Base-by-base conservation (phyloP, 768 basidiomycete species). In the Termitomyces sp. region DNA sequence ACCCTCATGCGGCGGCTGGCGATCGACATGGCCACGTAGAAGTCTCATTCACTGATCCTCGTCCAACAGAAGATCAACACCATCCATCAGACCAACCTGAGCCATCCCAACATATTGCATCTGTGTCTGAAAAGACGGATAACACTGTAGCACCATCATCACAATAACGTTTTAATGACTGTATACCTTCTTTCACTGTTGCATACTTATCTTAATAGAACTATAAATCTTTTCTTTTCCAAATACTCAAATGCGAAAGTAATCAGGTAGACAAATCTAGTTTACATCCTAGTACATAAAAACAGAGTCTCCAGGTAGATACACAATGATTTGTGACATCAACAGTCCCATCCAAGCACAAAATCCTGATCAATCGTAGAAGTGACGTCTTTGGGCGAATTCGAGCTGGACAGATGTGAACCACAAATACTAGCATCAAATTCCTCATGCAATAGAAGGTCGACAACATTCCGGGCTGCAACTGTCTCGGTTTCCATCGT, bases 401-500 rank as follows among this genome's bases (percentile, higher is more conserved):
- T 55, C 10, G 51, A 52, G 8, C 47, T 66, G 16, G 75, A 67
- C 39, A 73, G 62, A 55, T 66, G 61, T 23, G 76, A 68, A 34
- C 82, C 82, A 66, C 91, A 94, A 37, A 94, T 78, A n/a, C 85
- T 79, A 0, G 82, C 74, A 35, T 79, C 73, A 68, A 89, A 94
- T 63, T 86, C 80, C 32, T 93, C 88, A 34, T 81, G 78, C 21
- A 94, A 73, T 19, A 94, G 76, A 25, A 91, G 73, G 63, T 93
- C 91, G 46, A 92, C 90, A 39, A 88, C 78, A 67, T 95, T 94
- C 32, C 92, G 83, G 0, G 90, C 83, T 0, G 91, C 79, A 32
- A 96, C 69, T 0, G 91, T 93, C 71, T 94, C 86, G 0, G 94
- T 95, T 70, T 98, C 95, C 95, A 98, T 97, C 6, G 92, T 93